Evolutionary conservation across 139 green algal species (phyloP).

Genomic region (Chlamydomonas applanata): DNA sequence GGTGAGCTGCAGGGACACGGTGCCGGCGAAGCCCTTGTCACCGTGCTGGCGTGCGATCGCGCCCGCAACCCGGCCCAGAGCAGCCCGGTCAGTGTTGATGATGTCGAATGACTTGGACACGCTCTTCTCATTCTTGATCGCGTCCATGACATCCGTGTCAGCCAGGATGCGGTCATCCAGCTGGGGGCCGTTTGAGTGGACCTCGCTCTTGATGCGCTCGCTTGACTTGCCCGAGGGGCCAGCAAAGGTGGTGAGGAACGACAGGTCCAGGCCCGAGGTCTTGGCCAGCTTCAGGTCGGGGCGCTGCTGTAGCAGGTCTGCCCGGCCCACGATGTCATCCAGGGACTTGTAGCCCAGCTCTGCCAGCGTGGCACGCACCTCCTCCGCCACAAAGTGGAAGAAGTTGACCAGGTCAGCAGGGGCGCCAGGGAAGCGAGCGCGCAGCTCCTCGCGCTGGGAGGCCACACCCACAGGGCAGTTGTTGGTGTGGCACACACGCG

Average conservation of each 20-base stretch:
- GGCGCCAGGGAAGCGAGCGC: constrained; percentile 92
- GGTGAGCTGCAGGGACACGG: constrained; percentile 74
- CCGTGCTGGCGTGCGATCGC: constrained; percentile 82
- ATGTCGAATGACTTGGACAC: constrained; percentile 66
- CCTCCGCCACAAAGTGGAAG: constrained; percentile 94
- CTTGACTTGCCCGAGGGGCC: constrained; percentile 41
- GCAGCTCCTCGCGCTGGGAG: constrained; percentile 94
- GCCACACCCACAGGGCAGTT: constrained; percentile 99
- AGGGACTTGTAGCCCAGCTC: constrained; percentile 76
- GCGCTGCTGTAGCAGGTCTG: constrained; percentile 72
- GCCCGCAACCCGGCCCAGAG: constrained; percentile 76
- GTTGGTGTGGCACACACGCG: constrained; percentile 99
- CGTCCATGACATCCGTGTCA: constrained; percentile 70
- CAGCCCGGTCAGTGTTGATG: constrained; percentile 83
- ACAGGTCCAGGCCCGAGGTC: constrained; percentile 89
- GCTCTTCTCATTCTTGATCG: constrained; percentile 6
- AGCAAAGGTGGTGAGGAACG: constrained; percentile 85
- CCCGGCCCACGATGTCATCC: constrained; percentile 91
- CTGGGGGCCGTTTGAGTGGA: constrained; percentile 77
- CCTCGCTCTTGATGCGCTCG: constrained; percentile 44
- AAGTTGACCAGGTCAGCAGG: constrained; percentile 95
- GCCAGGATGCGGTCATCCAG: constrained; percentile 93
- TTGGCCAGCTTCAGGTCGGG: constrained; percentile 72
- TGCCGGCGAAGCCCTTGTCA: constrained; percentile 79
- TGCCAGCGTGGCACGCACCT: constrained; percentile 82